Conservation (phyloP, 208 protist genomes). For the Naegleria gruberi region DNA sequence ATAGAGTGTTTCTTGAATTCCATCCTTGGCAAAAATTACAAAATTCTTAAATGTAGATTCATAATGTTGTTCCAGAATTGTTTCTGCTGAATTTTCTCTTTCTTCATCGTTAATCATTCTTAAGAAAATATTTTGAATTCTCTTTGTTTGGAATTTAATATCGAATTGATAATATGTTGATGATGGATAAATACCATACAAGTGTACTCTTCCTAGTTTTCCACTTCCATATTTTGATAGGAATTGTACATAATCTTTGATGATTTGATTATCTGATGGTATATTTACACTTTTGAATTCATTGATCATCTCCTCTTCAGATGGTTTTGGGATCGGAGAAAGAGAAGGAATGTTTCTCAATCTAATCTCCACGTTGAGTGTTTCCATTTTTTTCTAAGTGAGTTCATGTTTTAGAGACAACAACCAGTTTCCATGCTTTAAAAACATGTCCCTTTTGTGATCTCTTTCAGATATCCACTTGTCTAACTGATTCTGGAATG, state of each 20-base stretch:
- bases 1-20: neutral
- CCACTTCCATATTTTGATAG: neutral
- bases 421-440: neutral
- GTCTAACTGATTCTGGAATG: neutral
- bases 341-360: neutral
- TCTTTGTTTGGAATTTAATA: neutral
- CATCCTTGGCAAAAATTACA: neutral
- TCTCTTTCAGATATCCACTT: neutral
- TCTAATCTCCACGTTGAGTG: neutral
- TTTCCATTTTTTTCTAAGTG: neutral
- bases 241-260: neutral
- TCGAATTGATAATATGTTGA: neutral
- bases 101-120: neutral
- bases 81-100: neutral
- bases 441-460: neutral
- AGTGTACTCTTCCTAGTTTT: neutral
- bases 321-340: neutral
- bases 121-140: neutral
- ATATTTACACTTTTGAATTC: neutral
- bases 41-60: neutral
- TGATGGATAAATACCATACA: neutral
- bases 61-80: neutral
- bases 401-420: neutral
- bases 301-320: neutral
- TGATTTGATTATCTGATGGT: neutral